Evolutionary conservation across 2,329 filamentous ascomycete species (phyloP).

Genomic region (Zymoseptoria passerinii): DNA sequence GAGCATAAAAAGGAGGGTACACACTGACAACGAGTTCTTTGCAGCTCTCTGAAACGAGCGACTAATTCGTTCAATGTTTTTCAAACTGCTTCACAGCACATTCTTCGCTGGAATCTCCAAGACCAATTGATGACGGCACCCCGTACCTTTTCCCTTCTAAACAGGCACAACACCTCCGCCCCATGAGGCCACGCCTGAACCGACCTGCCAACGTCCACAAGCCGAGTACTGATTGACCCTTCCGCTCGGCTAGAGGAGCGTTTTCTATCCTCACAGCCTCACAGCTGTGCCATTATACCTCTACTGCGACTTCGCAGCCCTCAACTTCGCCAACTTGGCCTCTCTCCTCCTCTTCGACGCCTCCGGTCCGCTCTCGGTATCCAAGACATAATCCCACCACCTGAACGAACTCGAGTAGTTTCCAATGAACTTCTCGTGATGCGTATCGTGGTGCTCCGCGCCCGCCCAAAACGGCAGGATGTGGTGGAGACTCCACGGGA

Average conservation of each 20-base stretch:
- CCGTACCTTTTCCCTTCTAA: background rate
- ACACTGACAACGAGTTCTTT: too few species aligned
- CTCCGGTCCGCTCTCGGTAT: conserved; percentile 87
- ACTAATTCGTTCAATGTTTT: too few species aligned
- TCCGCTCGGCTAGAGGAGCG: background rate
- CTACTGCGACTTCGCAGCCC: conserved; percentile 55
- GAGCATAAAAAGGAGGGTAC: too few species aligned
- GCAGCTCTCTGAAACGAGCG: too few species aligned
- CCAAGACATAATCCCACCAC: conserved; percentile 94
- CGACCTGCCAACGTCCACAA: background rate
- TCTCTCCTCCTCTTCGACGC: conserved; percentile 77
- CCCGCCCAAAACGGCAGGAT: conserved; percentile 97
- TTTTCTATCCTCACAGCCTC: background rate
- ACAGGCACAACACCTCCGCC: background rate
- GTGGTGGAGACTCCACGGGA: conserved; percentile 93
- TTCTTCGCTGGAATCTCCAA: too few species aligned
- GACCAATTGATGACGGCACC: too few species aligned
- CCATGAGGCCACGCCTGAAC: background rate
- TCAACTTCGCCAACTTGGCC: conserved; percentile 60
- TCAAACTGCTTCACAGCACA: too few species aligned
- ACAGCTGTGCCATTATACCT: background rate
- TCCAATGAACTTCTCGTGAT: conserved; percentile 97
- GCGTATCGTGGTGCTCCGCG: conserved; percentile 89
- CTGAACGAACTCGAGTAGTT: conserved; percentile 98
- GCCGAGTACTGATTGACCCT: background rate